phyloP scores from a whole-genome alignment of 805 yeast species.

The Wickerhamiella azymoides region DNA sequence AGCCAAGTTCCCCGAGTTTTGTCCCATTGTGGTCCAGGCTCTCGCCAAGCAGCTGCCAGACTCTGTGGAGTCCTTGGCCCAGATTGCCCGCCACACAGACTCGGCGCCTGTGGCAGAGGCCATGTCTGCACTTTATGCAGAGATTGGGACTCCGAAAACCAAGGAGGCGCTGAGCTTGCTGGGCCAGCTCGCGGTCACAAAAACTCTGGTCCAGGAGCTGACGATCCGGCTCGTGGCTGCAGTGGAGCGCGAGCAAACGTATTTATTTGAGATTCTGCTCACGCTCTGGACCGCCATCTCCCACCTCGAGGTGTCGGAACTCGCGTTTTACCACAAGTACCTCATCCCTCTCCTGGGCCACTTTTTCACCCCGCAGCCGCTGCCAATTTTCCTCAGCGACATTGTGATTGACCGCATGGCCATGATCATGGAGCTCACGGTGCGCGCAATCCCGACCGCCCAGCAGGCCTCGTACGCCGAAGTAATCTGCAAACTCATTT shows the following conservation, averaged over 20 bases:
- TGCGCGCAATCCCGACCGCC: constrained; percentile 14
- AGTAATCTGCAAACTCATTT: constrained; percentile 12
- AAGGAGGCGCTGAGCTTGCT: constrained; percentile 23
- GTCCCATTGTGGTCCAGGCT: constrained; percentile 13
- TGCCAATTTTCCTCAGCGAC: constrained; percentile 5
- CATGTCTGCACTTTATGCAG: constrained; percentile 37
- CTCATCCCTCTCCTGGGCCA: constrained; percentile 3
- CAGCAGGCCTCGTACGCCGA: constrained; percentile 12
- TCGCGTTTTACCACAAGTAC: constrained; percentile 12
- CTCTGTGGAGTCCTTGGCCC: constrained; percentile 43
- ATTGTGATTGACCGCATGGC: constrained; percentile 14
- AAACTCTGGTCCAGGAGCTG: constrained; percentile 28
- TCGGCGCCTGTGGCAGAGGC: constrained; percentile 36
- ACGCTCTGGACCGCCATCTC: constrained; percentile 20
- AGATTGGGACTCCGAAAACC: constrained; percentile 34
- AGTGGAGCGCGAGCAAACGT: constrained; percentile 11
- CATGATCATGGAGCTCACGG: constrained; percentile 17
- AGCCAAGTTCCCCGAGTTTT: constrained; percentile 16
- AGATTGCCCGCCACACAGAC: constrained; percentile 29
- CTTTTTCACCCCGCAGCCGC: not conserved
- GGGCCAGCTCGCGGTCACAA: constrained; percentile 24
- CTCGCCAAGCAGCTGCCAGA: constrained; percentile 26
- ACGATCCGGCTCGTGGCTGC: constrained; percentile 27
- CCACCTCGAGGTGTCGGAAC: constrained; percentile 14
- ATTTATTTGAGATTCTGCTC: constrained; percentile 19